Evolutionary conservation across 306 rosid genomes (phyloP).

Genomic region (Chamaecrista fasciculata): DNA sequence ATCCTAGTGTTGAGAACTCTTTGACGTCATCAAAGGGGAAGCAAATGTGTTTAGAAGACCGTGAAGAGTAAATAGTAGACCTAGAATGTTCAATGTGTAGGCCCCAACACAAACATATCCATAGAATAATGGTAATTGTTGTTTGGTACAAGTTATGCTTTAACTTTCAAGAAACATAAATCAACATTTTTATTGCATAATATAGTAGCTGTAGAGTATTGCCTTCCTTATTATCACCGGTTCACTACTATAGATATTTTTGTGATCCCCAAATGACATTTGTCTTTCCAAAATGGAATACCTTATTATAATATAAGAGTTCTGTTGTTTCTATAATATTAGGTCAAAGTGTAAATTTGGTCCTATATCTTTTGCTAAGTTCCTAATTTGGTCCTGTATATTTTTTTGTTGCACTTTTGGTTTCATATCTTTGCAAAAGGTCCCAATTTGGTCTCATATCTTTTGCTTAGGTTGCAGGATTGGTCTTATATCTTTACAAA

Average conservation of each 20-base stretch:
- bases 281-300: too few species aligned
- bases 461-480: too few species aligned
- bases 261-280: neutral
- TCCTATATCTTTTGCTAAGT: too few species aligned
- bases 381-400: too few species aligned
- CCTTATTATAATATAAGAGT: too few species aligned
- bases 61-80: neutral
- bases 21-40: neutral
- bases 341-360: too few species aligned
- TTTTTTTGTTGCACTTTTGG: too few species aligned
- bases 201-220: neutral
- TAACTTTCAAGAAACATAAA: too few species aligned
- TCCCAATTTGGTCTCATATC: too few species aligned
- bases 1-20: neutral
- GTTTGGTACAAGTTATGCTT: neutral
- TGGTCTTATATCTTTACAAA: too few species aligned
- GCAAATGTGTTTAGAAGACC: neutral
- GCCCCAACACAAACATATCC: neutral
- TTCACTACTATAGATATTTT: constrained; percentile 17
- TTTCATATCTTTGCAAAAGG: too few species aligned
- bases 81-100: neutral
- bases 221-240: neutral
- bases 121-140: neutral
- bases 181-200: neutral
- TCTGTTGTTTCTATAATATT: too few species aligned